These are phyloP conservation scores for Antitrichia curtipendula DNA, from an alignment of 225 moss, liverwort and hornwort genomes.

Conservation along the genomic window DNA sequence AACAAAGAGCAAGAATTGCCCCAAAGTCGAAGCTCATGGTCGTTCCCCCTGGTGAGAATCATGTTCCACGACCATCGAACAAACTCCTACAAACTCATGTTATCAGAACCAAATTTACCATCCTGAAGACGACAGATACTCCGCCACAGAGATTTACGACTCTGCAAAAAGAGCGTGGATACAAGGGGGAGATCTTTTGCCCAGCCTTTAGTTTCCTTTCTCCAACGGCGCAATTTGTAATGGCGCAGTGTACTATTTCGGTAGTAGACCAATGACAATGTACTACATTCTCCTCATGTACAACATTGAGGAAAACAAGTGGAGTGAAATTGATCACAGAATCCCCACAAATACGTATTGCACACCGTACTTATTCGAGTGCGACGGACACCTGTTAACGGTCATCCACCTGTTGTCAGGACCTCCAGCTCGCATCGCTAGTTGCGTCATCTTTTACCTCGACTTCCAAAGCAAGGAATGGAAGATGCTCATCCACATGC, in stretches of 20 bases:
- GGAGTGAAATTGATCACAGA: slow-evolving; percentile 22
- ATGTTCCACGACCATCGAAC: slow-evolving; percentile 17
- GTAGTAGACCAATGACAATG: slow-evolving; percentile 29
- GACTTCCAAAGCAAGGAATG: slow-evolving; percentile 18
- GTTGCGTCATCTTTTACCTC: slow-evolving; percentile 22
- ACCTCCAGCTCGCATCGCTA: background rate
- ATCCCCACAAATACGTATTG: slow-evolving; percentile 14
- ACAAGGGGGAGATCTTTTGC: slow-evolving; percentile 10
- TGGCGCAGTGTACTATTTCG: slow-evolving; percentile 24
- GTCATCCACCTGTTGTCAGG: slow-evolving; percentile 21
- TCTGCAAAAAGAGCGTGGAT: slow-evolving; percentile 2
- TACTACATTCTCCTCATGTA: slow-evolving; percentile 30
- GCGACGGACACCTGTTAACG: slow-evolving; percentile 6
- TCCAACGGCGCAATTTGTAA: slow-evolving; percentile 32
- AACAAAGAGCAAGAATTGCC: slow-evolving; percentile 9
- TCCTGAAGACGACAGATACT: slow-evolving; percentile 12
- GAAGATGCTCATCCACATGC: slow-evolving; percentile 14
- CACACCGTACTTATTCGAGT: slow-evolving; percentile 34
- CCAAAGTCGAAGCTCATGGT: slow-evolving; percentile 3
- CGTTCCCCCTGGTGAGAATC: slow-evolving; percentile 24
- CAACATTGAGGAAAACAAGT: slow-evolving; percentile 16
- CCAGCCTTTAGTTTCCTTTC: slow-evolving; percentile 17
- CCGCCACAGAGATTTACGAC: slow-evolving; percentile 23
- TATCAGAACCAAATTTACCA: slow-evolving; percentile 29
- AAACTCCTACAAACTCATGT: slow-evolving; percentile 27